Evolutionary conservation across 2,329 filamentous ascomycete species (phyloP).

Genomic region (Neoscytalidium dimidiatum): DNA sequence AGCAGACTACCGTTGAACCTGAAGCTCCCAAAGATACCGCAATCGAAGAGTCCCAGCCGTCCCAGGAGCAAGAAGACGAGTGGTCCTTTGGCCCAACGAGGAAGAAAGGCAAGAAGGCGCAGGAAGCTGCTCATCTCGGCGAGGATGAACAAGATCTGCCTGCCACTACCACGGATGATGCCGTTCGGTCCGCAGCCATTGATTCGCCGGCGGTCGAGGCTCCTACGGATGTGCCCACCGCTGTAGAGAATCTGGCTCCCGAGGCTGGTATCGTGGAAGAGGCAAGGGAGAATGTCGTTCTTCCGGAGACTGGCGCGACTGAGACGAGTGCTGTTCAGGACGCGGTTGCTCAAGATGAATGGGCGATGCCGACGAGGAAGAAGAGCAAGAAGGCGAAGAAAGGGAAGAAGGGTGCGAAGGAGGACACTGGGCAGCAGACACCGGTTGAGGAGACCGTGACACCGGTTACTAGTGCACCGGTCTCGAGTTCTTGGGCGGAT

Average conservation of each 20-base stretch:
- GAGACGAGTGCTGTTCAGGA: background rate
- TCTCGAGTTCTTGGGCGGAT: slow-evolving; percentile 7
- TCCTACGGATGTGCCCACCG: slow-evolving; percentile 25
- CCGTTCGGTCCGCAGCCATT: slow-evolving; percentile 26
- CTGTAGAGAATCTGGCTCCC: slow-evolving; percentile 33
- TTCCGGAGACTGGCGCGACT: background rate
- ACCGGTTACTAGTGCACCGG: background rate
- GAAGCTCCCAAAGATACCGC: background rate
- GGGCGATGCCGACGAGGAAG: slow-evolving; percentile 43
- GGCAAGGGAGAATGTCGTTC: background rate
- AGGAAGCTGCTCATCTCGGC: slow-evolving; percentile 28
- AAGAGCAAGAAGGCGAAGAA: slow-evolving; percentile 51
- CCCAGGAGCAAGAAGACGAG: background rate
- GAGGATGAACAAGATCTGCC: background rate
- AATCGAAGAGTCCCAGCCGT: background rate
- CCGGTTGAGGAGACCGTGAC: background rate
- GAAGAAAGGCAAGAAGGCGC: slow-evolving; percentile 28
- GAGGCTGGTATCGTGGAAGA: slow-evolving; percentile 1
- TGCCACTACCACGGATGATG: slow-evolving; percentile 16
- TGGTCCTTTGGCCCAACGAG: background rate
- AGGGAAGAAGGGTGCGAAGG: slow-evolving; percentile 22
- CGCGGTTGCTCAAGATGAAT: slow-evolving; percentile 22
- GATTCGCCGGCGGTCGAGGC: slow-evolving; percentile 36
- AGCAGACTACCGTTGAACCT: background rate
- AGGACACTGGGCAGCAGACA: slow-evolving; percentile 18